Base-by-base conservation (phyloP, 1,284 basidiomycete species). In the Grifola frondosa region DNA sequence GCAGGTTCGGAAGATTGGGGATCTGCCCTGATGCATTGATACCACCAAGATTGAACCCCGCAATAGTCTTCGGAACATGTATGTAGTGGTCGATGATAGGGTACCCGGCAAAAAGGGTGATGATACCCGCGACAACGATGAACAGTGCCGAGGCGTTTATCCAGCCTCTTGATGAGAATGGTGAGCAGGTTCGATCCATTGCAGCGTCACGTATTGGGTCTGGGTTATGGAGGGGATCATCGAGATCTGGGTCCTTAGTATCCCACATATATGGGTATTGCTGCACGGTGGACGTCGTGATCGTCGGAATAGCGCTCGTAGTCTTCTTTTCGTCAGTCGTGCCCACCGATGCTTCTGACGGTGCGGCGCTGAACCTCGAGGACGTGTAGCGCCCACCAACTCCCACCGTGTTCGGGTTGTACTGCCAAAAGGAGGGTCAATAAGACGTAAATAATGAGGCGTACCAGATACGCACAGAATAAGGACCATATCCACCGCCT, bases 1-100 rank as follows among this genome's bases (percentile, higher is more conserved):
- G 81, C 47, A 88, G 57, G 23, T 74, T 72, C 3, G 78, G 72
- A 2, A 88, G 65, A 42, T 69, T 66, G 3, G 85, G 84, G 38
- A 88, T 77, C 63, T 89, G 87, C 2, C 87, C 86, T 2, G 81
- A 71, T 13, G 59, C 75, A 54, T 93, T 83, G 50, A 66, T 74
- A 6, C 87, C 88, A 13, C 90, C 90, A 16, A 91, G 69, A 57
- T 91, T 91, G 68, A 77, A 89, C 6, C 84, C 84, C 57, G 59
- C 12, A 64, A 63, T 52, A 50, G 40, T 25, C 32, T 45, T 30
- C 13, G 42, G 20, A 36, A 57, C 38, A 65, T 60, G 42, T 65
- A 68, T 54, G 69, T 52, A 79, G 50, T 73, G 75, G 36, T 58
- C 45, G 51, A 91, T 77, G 59, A 94, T 81, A 2, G 91, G 92